These are phyloP conservation scores for Aurifilum marmelostoma DNA, from an alignment of 2,329 filamentous ascomycete species.

Conservation along the genomic window DNA sequence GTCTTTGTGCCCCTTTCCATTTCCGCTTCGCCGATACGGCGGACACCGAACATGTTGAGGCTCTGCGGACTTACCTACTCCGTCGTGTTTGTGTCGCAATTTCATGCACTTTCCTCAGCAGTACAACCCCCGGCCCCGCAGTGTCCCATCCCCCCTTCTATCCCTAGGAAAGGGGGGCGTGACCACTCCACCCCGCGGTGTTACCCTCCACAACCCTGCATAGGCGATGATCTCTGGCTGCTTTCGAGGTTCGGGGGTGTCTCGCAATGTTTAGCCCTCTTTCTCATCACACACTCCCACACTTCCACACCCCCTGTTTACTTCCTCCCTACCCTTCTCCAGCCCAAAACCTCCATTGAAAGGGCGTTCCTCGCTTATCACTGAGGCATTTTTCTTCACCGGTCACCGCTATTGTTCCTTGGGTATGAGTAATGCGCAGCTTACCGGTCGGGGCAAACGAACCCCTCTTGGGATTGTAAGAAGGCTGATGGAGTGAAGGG, in stretches of 20 bases:
- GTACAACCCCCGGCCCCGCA: not conserved
- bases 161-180: not conserved
- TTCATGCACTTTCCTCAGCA: not conserved
- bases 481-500: too few relatives aligned
- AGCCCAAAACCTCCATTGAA: not conserved
- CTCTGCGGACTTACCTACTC: conserved; percentile 7
- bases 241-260: not conserved
- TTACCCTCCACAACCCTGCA: not conserved
- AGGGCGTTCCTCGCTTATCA: not conserved
- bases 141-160: not conserved
- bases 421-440: not conserved
- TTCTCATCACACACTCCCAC: not conserved
- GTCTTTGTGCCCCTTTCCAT: not conserved
- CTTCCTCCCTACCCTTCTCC: not conserved
- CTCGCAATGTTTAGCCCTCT: not conserved
- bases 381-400: not conserved
- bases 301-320: too few relatives aligned
- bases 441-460: not conserved
- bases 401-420: not conserved
- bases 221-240: not conserved
- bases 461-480: too few relatives aligned
- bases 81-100: not conserved
- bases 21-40: not conserved
- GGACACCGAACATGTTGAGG: not conserved
- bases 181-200: not conserved